Conservation (phyloP, 139 green algal species). For the Spirogloea muscicola region DNA sequence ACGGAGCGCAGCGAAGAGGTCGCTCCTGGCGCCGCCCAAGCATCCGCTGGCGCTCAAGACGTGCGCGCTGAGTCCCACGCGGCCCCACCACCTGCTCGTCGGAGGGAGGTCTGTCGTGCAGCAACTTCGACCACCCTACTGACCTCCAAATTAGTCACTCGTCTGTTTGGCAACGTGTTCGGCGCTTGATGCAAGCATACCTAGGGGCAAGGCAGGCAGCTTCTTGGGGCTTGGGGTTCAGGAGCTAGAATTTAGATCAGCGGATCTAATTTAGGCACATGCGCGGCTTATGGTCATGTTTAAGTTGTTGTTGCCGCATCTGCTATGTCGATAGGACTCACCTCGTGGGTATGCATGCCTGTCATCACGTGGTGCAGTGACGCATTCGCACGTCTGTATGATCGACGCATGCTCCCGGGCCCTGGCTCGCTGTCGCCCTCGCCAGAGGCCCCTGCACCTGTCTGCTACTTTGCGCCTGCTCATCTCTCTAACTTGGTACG, state of each 20-base stretch:
- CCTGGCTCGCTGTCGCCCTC: background rate
- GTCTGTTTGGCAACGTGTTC: background rate
- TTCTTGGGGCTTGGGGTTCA: background rate
- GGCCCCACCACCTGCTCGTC: constrained; percentile 26
- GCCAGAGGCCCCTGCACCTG: background rate
- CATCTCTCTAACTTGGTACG: too few relatives aligned
- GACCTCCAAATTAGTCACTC: background rate
- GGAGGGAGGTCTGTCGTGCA: constrained; percentile 16
- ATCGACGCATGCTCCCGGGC: constrained; percentile 22
- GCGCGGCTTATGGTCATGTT: too few relatives aligned
- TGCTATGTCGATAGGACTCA: too few relatives aligned
- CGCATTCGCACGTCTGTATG: constrained; percentile 38
- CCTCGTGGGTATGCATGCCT: too few relatives aligned
- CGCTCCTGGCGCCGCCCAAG: background rate
- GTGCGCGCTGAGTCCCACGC: constrained; percentile 21
- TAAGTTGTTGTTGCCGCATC: background rate
- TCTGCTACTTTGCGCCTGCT: background rate
- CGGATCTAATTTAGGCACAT: too few relatives aligned
- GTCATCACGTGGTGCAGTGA: constrained; percentile 13
- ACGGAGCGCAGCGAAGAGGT: constrained; percentile 11
- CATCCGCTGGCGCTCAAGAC: constrained; percentile 25
- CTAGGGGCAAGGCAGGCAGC: too few relatives aligned
- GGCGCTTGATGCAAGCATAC: background rate
- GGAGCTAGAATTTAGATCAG: background rate
- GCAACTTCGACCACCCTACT: background rate